Evolutionary conservation across 345 rosid species (phyloP), one percentile per base, ranked within the genome.

Genomic region (Chamaenerion angustifolium): DNA sequence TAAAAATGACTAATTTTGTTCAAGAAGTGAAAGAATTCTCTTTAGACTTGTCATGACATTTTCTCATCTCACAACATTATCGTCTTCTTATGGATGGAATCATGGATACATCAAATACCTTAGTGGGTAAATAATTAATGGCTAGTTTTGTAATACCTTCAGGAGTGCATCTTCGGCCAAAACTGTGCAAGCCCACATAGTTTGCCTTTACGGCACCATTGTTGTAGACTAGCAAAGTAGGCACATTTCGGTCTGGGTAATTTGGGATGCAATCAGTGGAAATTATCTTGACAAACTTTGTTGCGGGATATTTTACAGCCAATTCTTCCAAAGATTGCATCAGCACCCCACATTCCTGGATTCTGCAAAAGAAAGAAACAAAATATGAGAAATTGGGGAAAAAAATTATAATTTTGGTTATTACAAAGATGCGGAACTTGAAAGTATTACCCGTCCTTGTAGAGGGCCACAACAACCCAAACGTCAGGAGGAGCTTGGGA

Each of bases 191-290:
- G 17, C 99, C 99, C n/a, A 82, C 95, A 64, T 84, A 74, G 37
- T 81, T 88, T 40, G 84, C 99, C 74, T 88, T 93, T 63, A 84
- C 84, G 0, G 96, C 95, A 27, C 88, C 75, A 60, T 77, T 84
- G 56, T 77, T 87, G 73, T 88, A 93, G 53, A 88, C 96, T 69
- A 88, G 49, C 47, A 93, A 50, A 48, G 96, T 88, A 12, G 99
- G 99, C 54, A 93, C 83, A 74, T 88, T 88, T 16, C 68, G 59
- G 58, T 88, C 95, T 1, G 96, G 99, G 58, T 84, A 92, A 49
- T 88, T 88, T 0, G 94, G 99, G 58, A 92, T 92, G 67, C 96
- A 92, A 56, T 92, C 96, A 2, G 95, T 92, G 1, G 99, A 92
- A 59, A 88, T 77, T 18, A 92, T 92, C 71, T 88, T 92, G 35